phyloP scores from a whole-genome alignment of 116 monocot genomes.

The Papilionanthe hybrid region DNA sequence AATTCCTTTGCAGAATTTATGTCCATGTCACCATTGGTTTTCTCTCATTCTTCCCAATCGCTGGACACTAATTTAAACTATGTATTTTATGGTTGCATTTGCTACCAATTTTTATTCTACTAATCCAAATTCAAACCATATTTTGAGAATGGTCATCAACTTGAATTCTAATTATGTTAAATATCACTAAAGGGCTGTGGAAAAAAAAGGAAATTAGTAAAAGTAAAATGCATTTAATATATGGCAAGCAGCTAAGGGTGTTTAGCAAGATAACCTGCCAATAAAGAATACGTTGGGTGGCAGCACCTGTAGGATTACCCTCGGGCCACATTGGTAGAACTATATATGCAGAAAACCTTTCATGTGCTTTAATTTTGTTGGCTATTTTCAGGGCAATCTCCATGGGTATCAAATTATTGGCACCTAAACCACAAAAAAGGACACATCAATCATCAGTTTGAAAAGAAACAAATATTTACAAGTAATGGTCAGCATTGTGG shows the following conservation, averaged over 20 bases:
- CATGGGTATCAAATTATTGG: slow-evolving; percentile 90
- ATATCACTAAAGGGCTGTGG: background rate
- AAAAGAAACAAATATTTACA: background rate
- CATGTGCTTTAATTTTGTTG: slow-evolving; percentile 77
- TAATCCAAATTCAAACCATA: background rate
- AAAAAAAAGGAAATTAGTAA: background rate
- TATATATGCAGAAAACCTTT: slow-evolving; percentile 78
- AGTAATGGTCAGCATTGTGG: background rate
- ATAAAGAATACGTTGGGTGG: slow-evolving; percentile 78
- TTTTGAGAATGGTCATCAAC: background rate
- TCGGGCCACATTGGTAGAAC: slow-evolving; percentile 95
- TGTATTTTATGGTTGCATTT: background rate
- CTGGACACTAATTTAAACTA: background rate
- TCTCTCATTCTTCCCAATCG: background rate
- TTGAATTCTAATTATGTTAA: background rate
- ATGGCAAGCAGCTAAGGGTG: background rate
- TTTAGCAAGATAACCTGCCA: slow-evolving; percentile 62
- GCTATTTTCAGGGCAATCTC: slow-evolving; percentile 92
- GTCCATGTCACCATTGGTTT: background rate
- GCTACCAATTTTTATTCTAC: background rate
- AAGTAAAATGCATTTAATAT: background rate
- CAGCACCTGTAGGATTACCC: slow-evolving; percentile 69
- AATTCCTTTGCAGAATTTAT: background rate
- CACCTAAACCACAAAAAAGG: slow-evolving; percentile 44
- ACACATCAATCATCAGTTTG: background rate